Conservation (phyloP, 805 yeast species). For the Phaffomyces antillensis region DNA sequence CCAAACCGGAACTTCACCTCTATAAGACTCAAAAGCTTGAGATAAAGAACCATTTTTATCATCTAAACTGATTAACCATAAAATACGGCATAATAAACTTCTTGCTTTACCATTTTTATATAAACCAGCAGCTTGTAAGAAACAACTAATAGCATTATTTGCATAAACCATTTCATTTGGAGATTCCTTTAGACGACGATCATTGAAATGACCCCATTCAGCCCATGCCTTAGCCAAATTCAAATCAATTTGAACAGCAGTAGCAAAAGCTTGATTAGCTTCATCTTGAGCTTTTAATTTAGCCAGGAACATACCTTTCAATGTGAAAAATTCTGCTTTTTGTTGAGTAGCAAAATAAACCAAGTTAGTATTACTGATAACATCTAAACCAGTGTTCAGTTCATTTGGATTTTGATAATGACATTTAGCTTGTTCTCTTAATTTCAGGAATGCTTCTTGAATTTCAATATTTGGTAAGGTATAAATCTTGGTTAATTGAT, state of each 20-base stretch:
- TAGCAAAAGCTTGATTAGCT: conserved; percentile 96
- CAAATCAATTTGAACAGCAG: conserved; percentile 93
- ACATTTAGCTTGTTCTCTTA: conserved; percentile 96
- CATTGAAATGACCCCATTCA: conserved; percentile 97
- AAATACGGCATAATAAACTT: conserved; percentile 75
- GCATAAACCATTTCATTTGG: conserved; percentile 79
- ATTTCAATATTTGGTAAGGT: conserved; percentile 96
- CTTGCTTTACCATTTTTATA: conserved; percentile 91
- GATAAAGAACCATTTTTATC: conserved; percentile 76
- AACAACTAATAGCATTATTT: conserved; percentile 90
- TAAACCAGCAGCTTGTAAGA: conserved; percentile 94
- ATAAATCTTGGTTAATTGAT: conserved; percentile 86
- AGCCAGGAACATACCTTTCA: conserved; percentile 96
- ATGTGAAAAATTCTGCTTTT: conserved; percentile 94
- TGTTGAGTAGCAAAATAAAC: conserved; percentile 96
- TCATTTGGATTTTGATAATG: conserved; percentile 91
- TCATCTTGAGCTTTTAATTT: conserved; percentile 86
- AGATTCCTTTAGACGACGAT: conserved; percentile 75
- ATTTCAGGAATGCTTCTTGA: conserved; percentile 92
- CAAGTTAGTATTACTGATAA: conserved; percentile 90
- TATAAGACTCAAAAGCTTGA: conserved; percentile 82
- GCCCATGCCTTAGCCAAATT: conserved; percentile 98
- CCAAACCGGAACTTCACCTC: conserved; percentile 98
- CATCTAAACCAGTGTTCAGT: conserved; percentile 91
- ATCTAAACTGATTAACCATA: conserved; percentile 91